These are phyloP conservation scores for Ceratobasidium sp. DNA, from an alignment of 1,284 basidiomycete species.

Conservation along the genomic window DNA sequence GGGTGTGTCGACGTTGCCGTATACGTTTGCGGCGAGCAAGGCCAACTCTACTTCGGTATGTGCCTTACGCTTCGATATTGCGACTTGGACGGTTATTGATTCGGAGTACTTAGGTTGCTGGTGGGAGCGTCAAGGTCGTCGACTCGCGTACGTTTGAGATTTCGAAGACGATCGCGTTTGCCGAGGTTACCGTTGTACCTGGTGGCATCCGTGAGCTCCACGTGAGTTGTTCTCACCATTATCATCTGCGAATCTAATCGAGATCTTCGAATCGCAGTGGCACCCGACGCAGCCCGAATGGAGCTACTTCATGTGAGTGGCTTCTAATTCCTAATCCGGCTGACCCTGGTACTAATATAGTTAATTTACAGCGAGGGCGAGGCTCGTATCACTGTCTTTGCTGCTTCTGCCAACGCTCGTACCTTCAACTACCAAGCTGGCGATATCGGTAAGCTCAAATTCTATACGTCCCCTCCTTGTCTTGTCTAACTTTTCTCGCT, in stretches of 20 bases:
- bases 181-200: neutral
- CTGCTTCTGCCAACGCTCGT: constrained; percentile 69
- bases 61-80: neutral
- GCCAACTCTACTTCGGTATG: constrained; percentile 60
- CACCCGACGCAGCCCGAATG: constrained; percentile 70
- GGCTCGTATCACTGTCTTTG: constrained; percentile 69
- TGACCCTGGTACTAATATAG: neutral
- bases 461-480: constrained; percentile 47
- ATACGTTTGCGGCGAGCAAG: constrained; percentile 68
- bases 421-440: constrained; percentile 78
- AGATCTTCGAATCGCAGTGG: constrained; percentile 65
- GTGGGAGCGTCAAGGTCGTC: constrained; percentile 8
- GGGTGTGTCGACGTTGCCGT: constrained; percentile 67
- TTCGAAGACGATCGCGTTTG: constrained; percentile 14
- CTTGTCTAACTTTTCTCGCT: neutral
- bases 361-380: constrained; percentile 55
- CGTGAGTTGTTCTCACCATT: constrained; percentile 56
- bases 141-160: constrained; percentile 16
- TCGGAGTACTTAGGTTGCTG: neutral
- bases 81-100: neutral
- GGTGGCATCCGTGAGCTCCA: constrained; percentile 62
- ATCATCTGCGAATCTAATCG: neutral
- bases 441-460: constrained; percentile 72
- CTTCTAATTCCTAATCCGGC: neutral
- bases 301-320: constrained; percentile 52